Evolutionary conservation across 768 basidiomycete genomes (phyloP).

Genomic region (Boletus pseudopeckii): DNA sequence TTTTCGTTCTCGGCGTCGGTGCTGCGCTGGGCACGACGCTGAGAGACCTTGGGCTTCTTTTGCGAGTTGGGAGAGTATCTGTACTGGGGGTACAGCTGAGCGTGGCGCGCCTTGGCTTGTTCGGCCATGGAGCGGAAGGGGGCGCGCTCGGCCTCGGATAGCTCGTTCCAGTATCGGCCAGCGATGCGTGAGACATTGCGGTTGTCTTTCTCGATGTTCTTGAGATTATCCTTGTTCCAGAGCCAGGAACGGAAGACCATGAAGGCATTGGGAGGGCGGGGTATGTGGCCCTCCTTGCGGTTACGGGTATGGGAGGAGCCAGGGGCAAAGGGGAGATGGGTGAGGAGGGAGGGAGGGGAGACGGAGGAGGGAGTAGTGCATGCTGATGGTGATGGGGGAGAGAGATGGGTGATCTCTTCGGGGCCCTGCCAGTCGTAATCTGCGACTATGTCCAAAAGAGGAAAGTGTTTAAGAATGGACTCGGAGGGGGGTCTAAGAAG

Average conservation of each 20-base stretch:
- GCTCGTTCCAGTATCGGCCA: conserved; percentile 62
- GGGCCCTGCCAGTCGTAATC: conserved; percentile 28
- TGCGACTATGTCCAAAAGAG: conserved; percentile 32
- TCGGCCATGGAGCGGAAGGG: conserved; percentile 48
- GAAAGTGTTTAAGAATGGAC: conserved; percentile 34
- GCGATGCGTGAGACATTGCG: conserved; percentile 70
- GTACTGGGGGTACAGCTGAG: conserved; percentile 53
- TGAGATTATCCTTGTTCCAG: conserved; percentile 48
- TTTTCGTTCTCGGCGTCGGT: conserved; percentile 35
- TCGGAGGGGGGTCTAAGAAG: conserved; percentile 14
- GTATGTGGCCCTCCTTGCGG: conserved; percentile 50
- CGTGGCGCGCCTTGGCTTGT: conserved; percentile 46
- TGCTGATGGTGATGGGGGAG: conserved; percentile 16
- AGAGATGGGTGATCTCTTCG: conserved; percentile 1
- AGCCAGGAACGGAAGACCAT: conserved; percentile 76
- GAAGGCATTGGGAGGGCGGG: conserved; percentile 83
- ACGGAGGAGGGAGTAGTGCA: conserved; percentile 14
- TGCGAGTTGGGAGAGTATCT: conserved; percentile 53
- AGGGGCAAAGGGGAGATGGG: conserved; percentile 27
- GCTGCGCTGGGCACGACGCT: conserved; percentile 35
- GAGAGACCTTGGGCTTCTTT: conserved; percentile 21
- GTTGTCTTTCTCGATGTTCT: conserved; percentile 61
- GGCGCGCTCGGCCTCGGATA: conserved; percentile 44
- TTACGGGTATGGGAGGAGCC: conserved; percentile 42
- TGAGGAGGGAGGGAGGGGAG: conserved; percentile 19